Evolutionary conservation across 495 filamentous ascomycete species (phyloP).

Genomic region (Pyronema omphalodes): DNA sequence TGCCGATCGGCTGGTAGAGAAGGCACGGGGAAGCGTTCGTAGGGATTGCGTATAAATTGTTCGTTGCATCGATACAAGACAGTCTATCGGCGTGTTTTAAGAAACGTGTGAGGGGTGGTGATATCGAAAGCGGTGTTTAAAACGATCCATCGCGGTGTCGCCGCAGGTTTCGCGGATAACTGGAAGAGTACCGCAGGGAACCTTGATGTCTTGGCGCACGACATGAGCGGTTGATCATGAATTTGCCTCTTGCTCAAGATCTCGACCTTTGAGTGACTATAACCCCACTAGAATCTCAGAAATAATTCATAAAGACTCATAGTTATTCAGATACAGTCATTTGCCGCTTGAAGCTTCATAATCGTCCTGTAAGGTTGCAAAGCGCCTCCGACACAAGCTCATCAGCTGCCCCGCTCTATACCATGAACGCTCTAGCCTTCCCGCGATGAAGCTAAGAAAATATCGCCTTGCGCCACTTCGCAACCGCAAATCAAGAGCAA

Average conservation of each 20-base stretch:
- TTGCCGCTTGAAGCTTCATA: too few species aligned
- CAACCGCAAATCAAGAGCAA: too few species aligned
- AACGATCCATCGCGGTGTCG: background rate
- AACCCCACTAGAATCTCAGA: too few species aligned
- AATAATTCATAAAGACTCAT: too few species aligned
- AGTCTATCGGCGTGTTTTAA: background rate
- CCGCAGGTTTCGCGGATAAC: background rate
- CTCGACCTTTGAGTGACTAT: too few species aligned
- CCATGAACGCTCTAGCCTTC: too few species aligned
- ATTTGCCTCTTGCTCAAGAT: background rate
- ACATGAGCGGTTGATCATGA: background rate
- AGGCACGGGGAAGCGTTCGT: background rate
- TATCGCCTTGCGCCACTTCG: too few species aligned
- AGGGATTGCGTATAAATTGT: background rate
- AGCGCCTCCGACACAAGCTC: too few species aligned
- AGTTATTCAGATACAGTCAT: too few species aligned
- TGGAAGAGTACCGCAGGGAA: background rate
- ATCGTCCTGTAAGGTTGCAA: too few species aligned
- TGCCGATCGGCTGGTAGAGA: slow-evolving; percentile 5
- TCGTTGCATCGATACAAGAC: slow-evolving; percentile 9
- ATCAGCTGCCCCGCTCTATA: too few species aligned
- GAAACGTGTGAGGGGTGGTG: background rate
- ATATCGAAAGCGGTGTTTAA: background rate
- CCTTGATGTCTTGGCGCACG: background rate
- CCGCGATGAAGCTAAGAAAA: too few species aligned